Evolutionary conservation across 768 basidiomycete genomes (phyloP), one percentile per base, ranked within the genome.

Genomic region (Amanita jacksonii): DNA sequence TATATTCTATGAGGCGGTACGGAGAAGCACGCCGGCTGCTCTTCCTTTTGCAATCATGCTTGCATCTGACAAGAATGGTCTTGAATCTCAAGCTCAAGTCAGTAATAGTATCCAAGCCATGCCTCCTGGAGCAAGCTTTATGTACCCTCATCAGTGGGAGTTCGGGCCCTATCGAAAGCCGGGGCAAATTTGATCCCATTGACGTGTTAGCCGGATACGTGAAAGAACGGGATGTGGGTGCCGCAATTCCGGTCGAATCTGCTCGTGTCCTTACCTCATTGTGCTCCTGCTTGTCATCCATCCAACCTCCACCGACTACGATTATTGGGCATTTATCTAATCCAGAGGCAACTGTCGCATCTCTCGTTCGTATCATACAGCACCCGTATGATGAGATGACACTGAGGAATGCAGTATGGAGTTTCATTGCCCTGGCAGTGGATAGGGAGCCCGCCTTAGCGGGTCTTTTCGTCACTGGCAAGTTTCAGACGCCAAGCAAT

Each of bases 371-470:
- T 16, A 82, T 89, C 27, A 67, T 85, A 5, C 76, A 79, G 44
- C 81, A 89, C 54, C 85, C 87, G 0, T 88, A 85, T 50, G 83
- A 89, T 23, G 88, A 90, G 33, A 66, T 80, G 15, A 56, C 70
- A 6, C 69, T 88, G 24, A 79, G 85, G 15, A 81, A 74, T 39
- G 74, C 83, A 0, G 77, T 87, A 4, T 97, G 93, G 92, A 75
- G 73, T 49, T 83, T 94, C 50, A 79, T 94, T 30, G 65, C 85
- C 0, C 68, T 87, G 13, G 81, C 86, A 1, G 77, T 93, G 10
- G 81, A 87, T 52, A 83, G 81, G 49, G 90, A 92, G 56, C 90
- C 93, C 1, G 89, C 92, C 0, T 67, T 94, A 4, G 80, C 85
- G 2, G 71, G 78, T 43, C 66, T 96, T 20, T 80, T 92, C 47